Percentiles rank a stretch among this genome's conserved stretches.
Conservation (phyloP, 169 alveolate species). For the Amoebophrya sp. region DNA sequence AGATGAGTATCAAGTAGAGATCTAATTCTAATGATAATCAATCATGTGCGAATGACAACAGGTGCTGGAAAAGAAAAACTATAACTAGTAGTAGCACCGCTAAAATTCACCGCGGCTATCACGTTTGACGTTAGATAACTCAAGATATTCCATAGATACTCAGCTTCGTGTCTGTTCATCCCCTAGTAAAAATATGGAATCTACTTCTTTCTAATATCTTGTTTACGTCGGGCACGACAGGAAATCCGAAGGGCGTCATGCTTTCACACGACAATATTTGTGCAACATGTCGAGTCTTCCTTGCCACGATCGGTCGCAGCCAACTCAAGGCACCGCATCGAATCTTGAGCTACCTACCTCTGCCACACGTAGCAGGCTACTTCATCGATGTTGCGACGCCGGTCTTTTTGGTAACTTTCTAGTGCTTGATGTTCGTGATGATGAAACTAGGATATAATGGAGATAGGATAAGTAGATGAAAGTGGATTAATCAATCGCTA, state of each 20-base stretch:
- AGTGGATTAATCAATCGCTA: too few species aligned
- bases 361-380: slow-evolving; percentile 4
- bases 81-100: not conserved
- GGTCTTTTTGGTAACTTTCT: not conserved
- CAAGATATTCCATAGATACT: too few species aligned
- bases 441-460: too few species aligned
- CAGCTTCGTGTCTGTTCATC: too few species aligned
- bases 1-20: not conserved
- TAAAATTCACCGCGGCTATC: not conserved
- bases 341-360: not conserved
- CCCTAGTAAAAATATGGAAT: too few species aligned
- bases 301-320: not conserved
- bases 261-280: not conserved
- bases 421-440: too few species aligned
- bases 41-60: not conserved
- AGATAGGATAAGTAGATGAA: too few species aligned
- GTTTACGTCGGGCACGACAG: not conserved
- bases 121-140: too few species aligned
- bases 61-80: not conserved
- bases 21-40: not conserved
- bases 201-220: too few species aligned
- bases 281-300: not conserved
- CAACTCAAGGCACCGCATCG: not conserved
- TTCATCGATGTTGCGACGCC: not conserved
- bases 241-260: not conserved